A percentile compares a stretch with the other conserved stretches of the same genome.
Conservation (phyloP, 1,284 basidiomycete species). For the Melampsora americana region DNA sequence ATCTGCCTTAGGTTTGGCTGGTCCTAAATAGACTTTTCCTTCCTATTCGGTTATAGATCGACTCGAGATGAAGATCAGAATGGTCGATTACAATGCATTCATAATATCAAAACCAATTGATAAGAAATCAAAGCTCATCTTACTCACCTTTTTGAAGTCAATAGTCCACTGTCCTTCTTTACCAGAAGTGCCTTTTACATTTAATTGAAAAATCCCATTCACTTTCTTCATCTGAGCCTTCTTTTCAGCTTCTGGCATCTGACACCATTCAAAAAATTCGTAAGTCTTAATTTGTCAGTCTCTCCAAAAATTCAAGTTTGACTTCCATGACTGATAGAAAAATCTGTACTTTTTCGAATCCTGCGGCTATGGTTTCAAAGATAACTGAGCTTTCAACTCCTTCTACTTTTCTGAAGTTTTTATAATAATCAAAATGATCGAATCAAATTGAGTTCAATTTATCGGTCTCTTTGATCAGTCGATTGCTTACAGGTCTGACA, state of each 20-base stretch:
- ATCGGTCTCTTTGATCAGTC: not conserved
- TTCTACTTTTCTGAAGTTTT: conserved; percentile 29
- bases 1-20: conserved; percentile 63
- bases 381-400: conserved; percentile 33
- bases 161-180: conserved; percentile 73
- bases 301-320: too few relatives aligned
- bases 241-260: conserved; percentile 37
- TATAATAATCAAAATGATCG: not conserved
- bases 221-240: conserved; percentile 28
- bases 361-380: conserved; percentile 1
- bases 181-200: conserved; percentile 72
- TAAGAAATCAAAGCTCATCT: not conserved
- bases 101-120: not conserved
- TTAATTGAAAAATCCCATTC: conserved; percentile 85
- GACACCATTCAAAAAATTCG: not conserved
- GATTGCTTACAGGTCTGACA: not conserved
- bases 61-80: not conserved
- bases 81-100: not conserved
- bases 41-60: conserved; percentile 52
- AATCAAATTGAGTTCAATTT: not conserved
- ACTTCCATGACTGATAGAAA: not conserved
- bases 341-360: conserved; percentile 13
- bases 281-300: not conserved
- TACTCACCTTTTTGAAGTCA: conserved; percentile 76
- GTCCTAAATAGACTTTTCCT: conserved; percentile 74